Evolutionary conservation across 208 protist species (phyloP).

Genomic region (Naegleria gruberi): DNA sequence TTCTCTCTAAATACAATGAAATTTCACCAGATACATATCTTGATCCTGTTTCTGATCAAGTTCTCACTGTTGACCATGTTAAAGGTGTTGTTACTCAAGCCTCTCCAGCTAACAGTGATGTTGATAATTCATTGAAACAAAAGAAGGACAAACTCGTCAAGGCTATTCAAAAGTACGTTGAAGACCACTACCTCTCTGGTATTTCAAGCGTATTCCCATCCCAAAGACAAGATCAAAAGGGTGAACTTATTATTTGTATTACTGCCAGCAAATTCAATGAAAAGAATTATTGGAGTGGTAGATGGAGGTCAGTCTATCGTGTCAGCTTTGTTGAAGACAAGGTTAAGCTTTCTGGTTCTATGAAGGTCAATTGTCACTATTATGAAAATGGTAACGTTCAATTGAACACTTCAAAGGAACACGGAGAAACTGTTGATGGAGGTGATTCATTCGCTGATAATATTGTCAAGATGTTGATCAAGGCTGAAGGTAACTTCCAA

Average conservation of each 20-base stretch:
- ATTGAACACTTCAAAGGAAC: slow-evolving; percentile 28
- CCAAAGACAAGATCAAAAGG: background rate
- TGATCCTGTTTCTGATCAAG: background rate
- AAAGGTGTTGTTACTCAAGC: background rate
- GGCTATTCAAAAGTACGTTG: background rate
- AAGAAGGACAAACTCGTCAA: background rate
- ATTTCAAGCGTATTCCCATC: background rate
- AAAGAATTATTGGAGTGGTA: slow-evolving; percentile 28
- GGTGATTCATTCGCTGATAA: background rate
- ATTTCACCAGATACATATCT: background rate
- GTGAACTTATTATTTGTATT: slow-evolving; percentile 25
- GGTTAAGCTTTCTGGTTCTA: background rate
- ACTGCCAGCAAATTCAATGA: slow-evolving; percentile 29
- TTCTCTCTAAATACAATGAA: slow-evolving; percentile 6
- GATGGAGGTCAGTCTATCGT: slow-evolving; percentile 25
- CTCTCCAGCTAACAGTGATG: background rate
- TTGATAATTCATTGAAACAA: background rate
- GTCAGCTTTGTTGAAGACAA: background rate
- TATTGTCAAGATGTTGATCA: slow-evolving; percentile 24
- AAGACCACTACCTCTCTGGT: background rate
- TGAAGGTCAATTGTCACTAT: slow-evolving; percentile 35
- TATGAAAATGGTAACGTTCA: slow-evolving; percentile 40
- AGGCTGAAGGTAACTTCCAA: slow-evolving; percentile 32
- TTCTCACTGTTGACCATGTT: background rate
- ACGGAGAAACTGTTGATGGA: slow-evolving; percentile 19